Conservation (phyloP, 2,329 filamentous ascomycete genomes). For the Colletotrichum siamense region DNA sequence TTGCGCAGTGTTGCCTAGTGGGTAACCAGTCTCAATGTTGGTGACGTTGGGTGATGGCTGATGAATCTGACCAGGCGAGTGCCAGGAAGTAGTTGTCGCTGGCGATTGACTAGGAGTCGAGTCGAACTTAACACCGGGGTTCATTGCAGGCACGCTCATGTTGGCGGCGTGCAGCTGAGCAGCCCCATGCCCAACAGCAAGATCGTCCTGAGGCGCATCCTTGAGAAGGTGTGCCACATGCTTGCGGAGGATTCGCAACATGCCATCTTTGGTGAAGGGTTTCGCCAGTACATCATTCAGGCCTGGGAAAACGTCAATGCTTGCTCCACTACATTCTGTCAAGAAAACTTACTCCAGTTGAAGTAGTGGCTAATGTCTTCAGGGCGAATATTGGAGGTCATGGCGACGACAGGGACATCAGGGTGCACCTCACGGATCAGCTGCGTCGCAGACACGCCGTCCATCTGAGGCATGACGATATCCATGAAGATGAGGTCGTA, state of each 20-base stretch:
- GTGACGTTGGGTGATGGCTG: constrained; percentile 50
- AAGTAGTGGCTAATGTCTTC: constrained; percentile 98
- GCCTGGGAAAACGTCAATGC: constrained; percentile 56
- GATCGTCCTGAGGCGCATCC: constrained; percentile 54
- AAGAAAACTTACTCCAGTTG: constrained; percentile 44
- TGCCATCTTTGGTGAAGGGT: constrained; percentile 89
- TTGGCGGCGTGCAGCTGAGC: constrained; percentile 39
- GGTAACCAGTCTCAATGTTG: constrained; percentile 51
- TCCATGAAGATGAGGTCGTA: constrained; percentile 84
- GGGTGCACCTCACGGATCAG: constrained; percentile 88
- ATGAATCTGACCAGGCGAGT: constrained; percentile 57
- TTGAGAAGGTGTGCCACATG: constrained; percentile 86
- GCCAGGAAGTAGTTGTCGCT: constrained; percentile 51
- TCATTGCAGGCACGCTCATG: constrained; percentile 32
- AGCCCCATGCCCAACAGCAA: constrained; percentile 36
- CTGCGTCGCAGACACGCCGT: constrained; percentile 93
- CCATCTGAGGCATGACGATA: constrained; percentile 96
- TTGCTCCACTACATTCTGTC: not conserved
- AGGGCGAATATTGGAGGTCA: constrained; percentile 97
- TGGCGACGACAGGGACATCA: constrained; percentile 88
- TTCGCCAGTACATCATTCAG: constrained; percentile 99
- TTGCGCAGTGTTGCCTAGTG: constrained; percentile 46
- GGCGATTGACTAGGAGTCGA: constrained; percentile 59
- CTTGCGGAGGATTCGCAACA: constrained; percentile 85
- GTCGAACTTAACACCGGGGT: constrained; percentile 54